Evolutionary conservation across 2,329 filamentous ascomycete genomes (phyloP), one percentile per base, ranked within the genome.

Genomic region (Nakataea oryzae): DNA sequence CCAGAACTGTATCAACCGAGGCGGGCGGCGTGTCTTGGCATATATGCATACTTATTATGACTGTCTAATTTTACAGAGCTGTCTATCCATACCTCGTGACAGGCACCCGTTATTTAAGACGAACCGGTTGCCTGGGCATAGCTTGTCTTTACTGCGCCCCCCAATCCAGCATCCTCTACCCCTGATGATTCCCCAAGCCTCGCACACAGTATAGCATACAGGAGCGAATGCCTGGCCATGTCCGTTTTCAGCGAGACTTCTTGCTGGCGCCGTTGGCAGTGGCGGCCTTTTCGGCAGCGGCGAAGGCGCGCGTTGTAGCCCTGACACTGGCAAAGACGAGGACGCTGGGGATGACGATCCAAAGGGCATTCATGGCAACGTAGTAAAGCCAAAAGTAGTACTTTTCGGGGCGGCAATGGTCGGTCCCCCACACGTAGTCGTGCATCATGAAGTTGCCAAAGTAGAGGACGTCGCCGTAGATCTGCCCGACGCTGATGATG

Each of bases 371-470:
- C 66, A 79, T 74, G 21, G 80, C 69, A 21, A 85, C 68, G 63
- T 78, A 84, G 66, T 84, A 83, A 12, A 74, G 75, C 73, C 75
- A 84, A 65, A 79, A 85, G 68, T 84, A 84, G 54, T 75, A 76
- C 1, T 67, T 66, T 70, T 84, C 81, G 0, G 81, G 81, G 0
- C 81, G 74, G 59, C 76, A 81, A 70, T 78, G 81, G n/a, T 72
- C 69, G 2, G 74, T 69, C 1, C 72, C 74, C n/a, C 69, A 67
- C 3, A 75, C 67, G 3, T 72, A 62, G 61, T 75, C 69, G 61
- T 81, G 76, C 62, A 79, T 78, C 2, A 75, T 68, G 66, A 73
- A 77, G 11, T 78, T 84, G 2, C 70, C 75, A 65, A 78, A 81
- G 74, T 84, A 84, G 54, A 84, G 70, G 2, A 80, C 72, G 63